Evolutionary conservation across 2,329 filamentous ascomycete species (phyloP).

Genomic region (Sphaerulina vaccinii): DNA sequence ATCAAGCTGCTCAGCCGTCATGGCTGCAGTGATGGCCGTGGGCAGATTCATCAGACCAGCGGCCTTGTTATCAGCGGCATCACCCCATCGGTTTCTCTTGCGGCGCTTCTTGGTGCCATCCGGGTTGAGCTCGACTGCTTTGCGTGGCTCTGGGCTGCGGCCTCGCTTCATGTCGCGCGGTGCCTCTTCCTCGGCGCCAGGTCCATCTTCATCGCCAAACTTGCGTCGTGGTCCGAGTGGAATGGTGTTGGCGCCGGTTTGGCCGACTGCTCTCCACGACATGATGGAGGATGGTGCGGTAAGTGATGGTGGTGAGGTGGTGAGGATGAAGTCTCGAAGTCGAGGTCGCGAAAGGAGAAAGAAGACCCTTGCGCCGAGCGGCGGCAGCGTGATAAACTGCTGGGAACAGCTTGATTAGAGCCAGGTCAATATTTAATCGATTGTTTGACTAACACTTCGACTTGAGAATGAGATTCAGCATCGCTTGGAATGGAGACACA

Average conservation of each 20-base stretch:
- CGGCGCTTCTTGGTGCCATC: slow-evolving; percentile 88
- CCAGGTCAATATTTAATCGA: too few relatives aligned
- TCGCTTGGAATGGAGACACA: too few relatives aligned
- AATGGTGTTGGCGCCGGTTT: slow-evolving; percentile 98
- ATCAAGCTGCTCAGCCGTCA: slow-evolving; percentile 97
- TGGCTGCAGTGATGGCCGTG: slow-evolving; percentile 93
- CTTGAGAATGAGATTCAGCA: too few relatives aligned
- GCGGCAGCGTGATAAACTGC: too few relatives aligned
- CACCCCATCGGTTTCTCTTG: slow-evolving; percentile 98
- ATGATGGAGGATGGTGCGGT: slow-evolving; percentile 41
- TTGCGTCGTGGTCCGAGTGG: slow-evolving; percentile 82
- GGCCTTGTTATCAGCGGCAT: slow-evolving; percentile 96
- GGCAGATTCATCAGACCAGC: slow-evolving; percentile 96
- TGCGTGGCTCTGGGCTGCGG: slow-evolving; percentile 67
- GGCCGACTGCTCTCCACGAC: slow-evolving; percentile 71
- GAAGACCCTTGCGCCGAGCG: too few relatives aligned
- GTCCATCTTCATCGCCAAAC: slow-evolving; percentile 62
- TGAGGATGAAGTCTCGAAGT: too few relatives aligned
- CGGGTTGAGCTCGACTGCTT: slow-evolving; percentile 39
- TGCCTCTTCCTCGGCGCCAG: slow-evolving; percentile 36
- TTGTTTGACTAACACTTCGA: too few relatives aligned
- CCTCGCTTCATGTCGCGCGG: slow-evolving; percentile 70
- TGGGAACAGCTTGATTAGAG: too few relatives aligned
- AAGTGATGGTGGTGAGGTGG: not conserved
- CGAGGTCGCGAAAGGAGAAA: too few relatives aligned